These are phyloP conservation scores for Acorus calamus DNA, from an alignment of 106 monocot species.

Conservation along the genomic window DNA sequence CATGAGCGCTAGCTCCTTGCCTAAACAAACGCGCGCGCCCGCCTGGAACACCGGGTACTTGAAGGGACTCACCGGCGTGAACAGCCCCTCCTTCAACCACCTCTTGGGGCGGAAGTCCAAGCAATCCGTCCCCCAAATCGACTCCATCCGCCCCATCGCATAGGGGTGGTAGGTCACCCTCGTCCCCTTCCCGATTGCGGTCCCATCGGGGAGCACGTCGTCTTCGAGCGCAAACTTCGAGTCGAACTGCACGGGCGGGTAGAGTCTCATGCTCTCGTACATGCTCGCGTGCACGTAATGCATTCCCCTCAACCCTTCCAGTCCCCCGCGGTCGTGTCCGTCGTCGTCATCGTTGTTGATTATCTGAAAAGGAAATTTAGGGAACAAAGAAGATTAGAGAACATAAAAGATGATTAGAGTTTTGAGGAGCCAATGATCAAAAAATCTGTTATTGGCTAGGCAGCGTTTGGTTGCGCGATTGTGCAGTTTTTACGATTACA, in stretches of 20 bases:
- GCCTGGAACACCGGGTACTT: conserved; percentile 67
- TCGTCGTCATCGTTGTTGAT: background rate
- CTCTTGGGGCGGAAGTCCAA: conserved; percentile 44
- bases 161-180: conserved; percentile 20
- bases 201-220: conserved; percentile 23
- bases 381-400: no score
- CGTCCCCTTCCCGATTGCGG: conserved; percentile 11
- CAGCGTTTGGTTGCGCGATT: no score
- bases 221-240: conserved; percentile 19
- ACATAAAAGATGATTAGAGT: no score
- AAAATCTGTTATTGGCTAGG: no score
- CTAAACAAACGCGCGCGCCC: conserved; percentile 48
- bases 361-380: no score
- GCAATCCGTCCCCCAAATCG: conserved; percentile 49
- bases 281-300: conserved; percentile 18
- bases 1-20: conserved; percentile 68
- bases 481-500: no score
- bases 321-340: background rate
- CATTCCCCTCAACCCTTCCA: conserved; percentile 14
- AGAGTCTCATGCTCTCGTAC: conserved; percentile 23
- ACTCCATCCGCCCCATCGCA: conserved; percentile 64
- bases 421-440: no score
- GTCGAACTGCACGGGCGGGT: conserved; percentile 28
- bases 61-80: conserved; percentile 40
- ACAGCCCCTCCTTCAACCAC: conserved; percentile 36